phyloP scores from a whole-genome alignment of 176 grass and related monocot species.

The Cenchrus purpureus region DNA sequence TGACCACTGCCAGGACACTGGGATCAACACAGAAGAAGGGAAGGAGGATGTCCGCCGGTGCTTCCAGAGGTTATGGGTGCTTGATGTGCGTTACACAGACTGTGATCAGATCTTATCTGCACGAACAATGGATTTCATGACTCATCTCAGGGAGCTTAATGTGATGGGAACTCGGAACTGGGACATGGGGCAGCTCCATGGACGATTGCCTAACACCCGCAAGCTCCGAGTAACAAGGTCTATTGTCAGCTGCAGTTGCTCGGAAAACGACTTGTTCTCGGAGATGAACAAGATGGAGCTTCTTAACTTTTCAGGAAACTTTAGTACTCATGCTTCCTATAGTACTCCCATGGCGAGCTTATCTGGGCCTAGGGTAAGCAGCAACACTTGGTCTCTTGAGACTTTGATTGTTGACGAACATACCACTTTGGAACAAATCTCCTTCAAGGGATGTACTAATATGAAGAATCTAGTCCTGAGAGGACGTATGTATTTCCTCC shows the following conservation, averaged over 20 bases:
- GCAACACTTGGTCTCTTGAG: background rate
- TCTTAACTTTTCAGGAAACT: background rate
- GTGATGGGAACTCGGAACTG: background rate
- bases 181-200: background rate
- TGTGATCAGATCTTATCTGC: background rate
- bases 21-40: no score
- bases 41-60: background rate
- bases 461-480: no score
- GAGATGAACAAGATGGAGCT: background rate
- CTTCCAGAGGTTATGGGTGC: conserved; percentile 15
- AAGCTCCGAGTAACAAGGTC: conserved; percentile 4
- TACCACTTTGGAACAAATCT: no score
- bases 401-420: no score
- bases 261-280: background rate
- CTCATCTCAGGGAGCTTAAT: background rate
- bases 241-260: background rate
- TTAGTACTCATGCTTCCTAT: no score
- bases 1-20: background rate
- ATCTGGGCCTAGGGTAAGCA: rapidly evolving
- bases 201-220: background rate
- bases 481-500: no score
- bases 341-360: background rate
- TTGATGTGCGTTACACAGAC: background rate
- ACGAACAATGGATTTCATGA: background rate
- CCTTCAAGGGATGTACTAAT: no score